These are phyloP conservation scores for Stenogyne calaminthoides DNA, from an alignment of 305 asterid species.

Conservation along the genomic window DNA sequence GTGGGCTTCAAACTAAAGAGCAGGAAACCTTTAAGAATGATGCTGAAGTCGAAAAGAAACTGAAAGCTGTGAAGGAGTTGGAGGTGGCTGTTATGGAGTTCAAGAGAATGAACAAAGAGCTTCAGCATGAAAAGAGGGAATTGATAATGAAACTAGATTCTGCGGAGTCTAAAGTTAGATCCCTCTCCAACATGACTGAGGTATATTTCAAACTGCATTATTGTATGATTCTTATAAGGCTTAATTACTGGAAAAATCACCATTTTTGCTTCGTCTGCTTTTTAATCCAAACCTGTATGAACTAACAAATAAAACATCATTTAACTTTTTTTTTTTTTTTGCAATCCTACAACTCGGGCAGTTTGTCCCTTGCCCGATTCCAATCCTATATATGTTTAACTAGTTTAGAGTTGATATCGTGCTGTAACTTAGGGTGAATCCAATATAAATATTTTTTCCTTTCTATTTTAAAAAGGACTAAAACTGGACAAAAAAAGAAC, in stretches of 20 bases:
- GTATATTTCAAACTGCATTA: constrained; percentile 33
- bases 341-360: too few species aligned
- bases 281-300: too few species aligned
- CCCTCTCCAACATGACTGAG: constrained; percentile 88
- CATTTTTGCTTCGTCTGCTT: too few species aligned
- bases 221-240: neutral
- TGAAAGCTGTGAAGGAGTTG: constrained; percentile 69
- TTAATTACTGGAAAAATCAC: too few species aligned
- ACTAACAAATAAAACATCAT: too few species aligned
- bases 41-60: constrained; percentile 75
- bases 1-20: constrained; percentile 85
- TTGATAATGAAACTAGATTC: constrained; percentile 70
- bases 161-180: constrained; percentile 66
- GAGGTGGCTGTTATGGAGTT: constrained; percentile 93
- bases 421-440: too few species aligned
- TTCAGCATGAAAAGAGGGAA: constrained; percentile 91
- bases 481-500: too few species aligned
- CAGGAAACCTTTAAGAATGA: constrained; percentile 63
- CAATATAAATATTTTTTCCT: too few species aligned
- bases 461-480: too few species aligned
- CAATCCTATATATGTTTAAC: neutral
- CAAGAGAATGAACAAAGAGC: constrained; percentile 89
- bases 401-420: neutral
- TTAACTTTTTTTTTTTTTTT: too few species aligned
- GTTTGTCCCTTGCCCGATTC: too few species aligned